phyloP scores from a whole-genome alignment of 768 basidiomycete species.

The Coprinellus micaceus region DNA sequence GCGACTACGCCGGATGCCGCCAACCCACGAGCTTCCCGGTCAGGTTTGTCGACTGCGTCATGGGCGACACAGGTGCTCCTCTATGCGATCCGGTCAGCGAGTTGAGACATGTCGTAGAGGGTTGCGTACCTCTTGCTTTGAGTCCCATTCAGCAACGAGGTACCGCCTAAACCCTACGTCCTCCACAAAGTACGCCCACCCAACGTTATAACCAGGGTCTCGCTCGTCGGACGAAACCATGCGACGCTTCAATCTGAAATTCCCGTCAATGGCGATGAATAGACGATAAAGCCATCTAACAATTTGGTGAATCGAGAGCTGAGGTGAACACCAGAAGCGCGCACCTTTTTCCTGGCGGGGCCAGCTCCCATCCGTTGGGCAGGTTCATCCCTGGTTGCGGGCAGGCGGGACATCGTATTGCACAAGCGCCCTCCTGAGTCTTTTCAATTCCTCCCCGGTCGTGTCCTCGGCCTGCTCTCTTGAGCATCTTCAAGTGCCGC shows the following conservation, averaged over 20 bases:
- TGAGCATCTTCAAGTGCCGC: conserved; percentile 20
- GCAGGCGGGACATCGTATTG: conserved; percentile 29
- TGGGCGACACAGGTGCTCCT: conserved; percentile 16
- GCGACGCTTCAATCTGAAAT: conserved; percentile 24
- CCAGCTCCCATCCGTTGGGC: conserved; percentile 17
- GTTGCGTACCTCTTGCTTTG: not conserved
- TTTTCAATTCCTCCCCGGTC: conserved; percentile 13
- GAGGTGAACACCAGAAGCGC: not conserved
- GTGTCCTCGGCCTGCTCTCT: conserved; percentile 25
- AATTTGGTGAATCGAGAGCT: not conserved
- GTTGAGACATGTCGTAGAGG: not conserved
- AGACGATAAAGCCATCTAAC: conserved; percentile 19
- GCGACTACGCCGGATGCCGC: conserved; percentile 22
- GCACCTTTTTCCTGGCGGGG: conserved; percentile 11
- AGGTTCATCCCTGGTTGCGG: conserved; percentile 28
- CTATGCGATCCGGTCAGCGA: conserved; percentile 1
- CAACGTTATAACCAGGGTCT: conserved; percentile 21
- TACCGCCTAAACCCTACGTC: not conserved
- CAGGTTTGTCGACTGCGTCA: conserved; percentile 15
- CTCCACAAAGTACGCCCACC: conserved; percentile 16
- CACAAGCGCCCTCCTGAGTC: conserved; percentile 21
- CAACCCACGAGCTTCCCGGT: conserved; percentile 8
- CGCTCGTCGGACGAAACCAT: conserved; percentile 16
- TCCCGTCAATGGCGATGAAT: conserved; percentile 24
- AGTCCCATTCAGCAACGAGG: not conserved